Conservation (phyloP, 441 rosid genomes). For the Croton laevigatus region DNA sequence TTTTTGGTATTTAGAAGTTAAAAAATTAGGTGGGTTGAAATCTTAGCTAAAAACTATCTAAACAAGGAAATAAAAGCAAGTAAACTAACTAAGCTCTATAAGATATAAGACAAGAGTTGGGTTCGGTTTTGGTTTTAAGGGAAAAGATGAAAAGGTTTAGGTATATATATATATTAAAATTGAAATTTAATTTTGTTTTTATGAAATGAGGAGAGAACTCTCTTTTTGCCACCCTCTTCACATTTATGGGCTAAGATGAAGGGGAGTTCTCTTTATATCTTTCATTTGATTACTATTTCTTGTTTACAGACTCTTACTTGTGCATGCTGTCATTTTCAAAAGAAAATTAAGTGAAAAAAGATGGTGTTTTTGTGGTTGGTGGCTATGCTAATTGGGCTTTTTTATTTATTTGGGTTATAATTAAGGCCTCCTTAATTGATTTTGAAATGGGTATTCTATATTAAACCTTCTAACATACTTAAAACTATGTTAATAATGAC, state of each 20-base stretch:
- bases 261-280: slow-evolving; percentile 37
- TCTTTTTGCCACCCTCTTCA: slow-evolving; percentile 38
- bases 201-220: slow-evolving; percentile 18
- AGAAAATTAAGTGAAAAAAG: slow-evolving; percentile 15
- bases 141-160: slow-evolving; percentile 53
- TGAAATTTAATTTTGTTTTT: not conserved
- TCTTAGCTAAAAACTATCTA: slow-evolving; percentile 41
- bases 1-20: slow-evolving; percentile 32
- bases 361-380: not conserved
- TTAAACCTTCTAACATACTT: no score
- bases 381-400: not conserved
- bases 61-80: slow-evolving; percentile 33
- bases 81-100: slow-evolving; percentile 45
- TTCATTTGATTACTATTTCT: slow-evolving; percentile 27
- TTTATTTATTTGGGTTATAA: not conserved
- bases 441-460: no score
- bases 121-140: slow-evolving; percentile 38
- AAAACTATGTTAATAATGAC: no score
- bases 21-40: slow-evolving; percentile 51
- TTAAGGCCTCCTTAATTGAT: no score
- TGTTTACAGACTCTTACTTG: not conserved
- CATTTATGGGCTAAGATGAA: slow-evolving; percentile 34
- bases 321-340: not conserved
- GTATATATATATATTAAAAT: slow-evolving; percentile 26
- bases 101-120: slow-evolving; percentile 27